Evolutionary conservation across 2,329 filamentous ascomycete species (phyloP).

Genomic region (Dothidotthia symphoricarpi): DNA sequence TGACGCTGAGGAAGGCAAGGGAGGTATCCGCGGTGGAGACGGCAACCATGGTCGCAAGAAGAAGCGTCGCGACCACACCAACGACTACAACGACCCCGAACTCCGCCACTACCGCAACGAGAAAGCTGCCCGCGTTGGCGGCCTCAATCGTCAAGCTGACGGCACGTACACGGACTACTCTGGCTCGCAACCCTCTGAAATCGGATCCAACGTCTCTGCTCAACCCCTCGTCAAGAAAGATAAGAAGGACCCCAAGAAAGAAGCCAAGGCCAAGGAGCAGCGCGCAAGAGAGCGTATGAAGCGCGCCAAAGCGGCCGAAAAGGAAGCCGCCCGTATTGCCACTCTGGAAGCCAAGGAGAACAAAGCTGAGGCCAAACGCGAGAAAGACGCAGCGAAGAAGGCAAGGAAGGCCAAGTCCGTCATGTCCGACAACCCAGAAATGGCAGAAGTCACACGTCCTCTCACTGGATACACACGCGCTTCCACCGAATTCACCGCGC

Average conservation of each 20-base stretch:
- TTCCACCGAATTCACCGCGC: slow-evolving; percentile 16
- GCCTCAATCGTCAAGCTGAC: slow-evolving; percentile 79
- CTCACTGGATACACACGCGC: slow-evolving; percentile 27
- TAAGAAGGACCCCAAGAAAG: slow-evolving; percentile 42
- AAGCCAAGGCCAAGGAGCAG: slow-evolving; percentile 39
- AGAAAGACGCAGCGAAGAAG: slow-evolving; percentile 46
- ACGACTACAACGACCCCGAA: slow-evolving; percentile 56
- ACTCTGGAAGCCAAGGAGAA: slow-evolving; percentile 45
- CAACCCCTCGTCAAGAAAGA: slow-evolving; percentile 47
- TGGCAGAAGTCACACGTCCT: slow-evolving; percentile 27
- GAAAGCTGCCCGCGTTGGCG: slow-evolving; percentile 80
- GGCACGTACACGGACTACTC: slow-evolving; percentile 78
- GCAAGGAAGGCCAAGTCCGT: slow-evolving; percentile 41
- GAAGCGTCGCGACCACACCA: slow-evolving; percentile 54
- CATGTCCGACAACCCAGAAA: slow-evolving; percentile 30
- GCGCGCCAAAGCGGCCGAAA: slow-evolving; percentile 47
- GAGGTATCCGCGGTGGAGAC: slow-evolving; percentile 43
- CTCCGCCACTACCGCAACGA: slow-evolving; percentile 84
- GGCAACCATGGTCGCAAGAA: slow-evolving; percentile 47
- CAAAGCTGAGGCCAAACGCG: slow-evolving; percentile 36
- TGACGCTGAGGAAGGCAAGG: slow-evolving; percentile 44
- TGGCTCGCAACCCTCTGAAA: slow-evolving; percentile 61
- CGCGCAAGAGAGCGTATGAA: slow-evolving; percentile 52
- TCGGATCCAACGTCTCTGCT: slow-evolving; percentile 48
- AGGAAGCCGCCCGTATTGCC: slow-evolving; percentile 34